Evolutionary conservation across 768 basidiomycete genomes (phyloP), one percentile per base, ranked within the genome.

Genomic region (Lanmaoa rubissima): DNA sequence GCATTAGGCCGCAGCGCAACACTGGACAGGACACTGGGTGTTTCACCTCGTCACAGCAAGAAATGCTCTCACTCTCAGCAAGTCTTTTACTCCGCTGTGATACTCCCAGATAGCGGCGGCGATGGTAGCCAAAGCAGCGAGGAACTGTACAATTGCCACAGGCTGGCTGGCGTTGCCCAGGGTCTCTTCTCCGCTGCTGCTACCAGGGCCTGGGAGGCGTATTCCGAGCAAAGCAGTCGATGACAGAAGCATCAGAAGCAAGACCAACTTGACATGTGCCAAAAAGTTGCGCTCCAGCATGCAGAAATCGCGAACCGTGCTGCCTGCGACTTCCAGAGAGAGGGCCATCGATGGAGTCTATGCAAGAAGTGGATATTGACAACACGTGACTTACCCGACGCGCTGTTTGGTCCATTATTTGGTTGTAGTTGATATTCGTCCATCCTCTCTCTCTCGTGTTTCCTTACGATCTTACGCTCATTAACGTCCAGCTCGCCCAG

Each of bases 211-310:
- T 5, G 83, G 82, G 7, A 91, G 77, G 13, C 86, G 84, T 21
- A 79, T 78, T 28, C 77, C 78, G 10, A 90, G 78, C 14, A 91
- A 72, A 50, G 86, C 73, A 10, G 88, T 87, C 31, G 84, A 81
- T 2, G 84, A 82, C 4, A 89, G 70, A 1, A 90, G 74, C 9
- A 81, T 79, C 31, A 91, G 75, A 24, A 91, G 72, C 11, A 88
- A 73, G 6, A 82, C 85, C 28, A 90, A 78, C 63, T 83, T 87
- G 53, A 87, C 57, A 65, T 91, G 85, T 0, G 87, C 79, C 34
- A 91, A 75, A 48, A 88, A 74, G 62, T 91, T 90, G 50, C 89
- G 79, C 69, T 90, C 89, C 14, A 91, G 78, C 87, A 90, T 88
- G 70, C 82, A 86, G 58, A 82, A 88, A 67, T 91, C 89, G 64